Conservation (phyloP, 2,329 filamentous ascomycete species). For the Cordyceps fumosorosea region DNA sequence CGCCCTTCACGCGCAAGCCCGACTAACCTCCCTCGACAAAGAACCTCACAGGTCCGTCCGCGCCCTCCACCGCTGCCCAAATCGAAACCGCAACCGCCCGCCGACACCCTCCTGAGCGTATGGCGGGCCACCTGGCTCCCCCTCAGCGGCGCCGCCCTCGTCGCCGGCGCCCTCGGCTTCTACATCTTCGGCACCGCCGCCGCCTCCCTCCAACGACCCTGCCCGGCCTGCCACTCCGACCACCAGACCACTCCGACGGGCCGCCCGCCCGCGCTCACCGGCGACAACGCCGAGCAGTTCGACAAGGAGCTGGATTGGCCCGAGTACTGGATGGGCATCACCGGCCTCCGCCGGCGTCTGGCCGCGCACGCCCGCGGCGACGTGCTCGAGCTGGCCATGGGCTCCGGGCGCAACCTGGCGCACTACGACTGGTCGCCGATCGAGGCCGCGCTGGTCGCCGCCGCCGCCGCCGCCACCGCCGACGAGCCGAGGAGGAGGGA, state of each 20-base stretch:
- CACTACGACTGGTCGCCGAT: constrained; percentile 51
- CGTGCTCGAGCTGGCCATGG: constrained; percentile 57
- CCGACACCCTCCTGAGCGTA: constrained; percentile 29
- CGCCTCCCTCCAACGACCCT: constrained; percentile 26
- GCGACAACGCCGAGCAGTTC: constrained; percentile 46
- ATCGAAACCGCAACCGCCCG: constrained; percentile 16
- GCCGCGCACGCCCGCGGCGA: constrained; percentile 44
- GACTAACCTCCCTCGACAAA: background rate
- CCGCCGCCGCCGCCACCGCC: constrained; percentile 14
- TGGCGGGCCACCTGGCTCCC: constrained; percentile 35
- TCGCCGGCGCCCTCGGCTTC: constrained; percentile 40
- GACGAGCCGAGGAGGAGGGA: constrained; percentile 14
- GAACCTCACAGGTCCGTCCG: background rate
- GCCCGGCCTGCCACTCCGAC: constrained; percentile 20
- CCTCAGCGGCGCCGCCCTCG: constrained; percentile 40
- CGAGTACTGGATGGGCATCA: constrained; percentile 52
- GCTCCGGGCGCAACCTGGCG: constrained; percentile 54
- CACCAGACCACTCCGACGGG: constrained; percentile 38
- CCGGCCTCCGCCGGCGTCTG: constrained; percentile 41
- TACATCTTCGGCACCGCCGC: constrained; percentile 37
- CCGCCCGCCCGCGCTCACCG: constrained; percentile 39
- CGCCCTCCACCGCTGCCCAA: background rate
- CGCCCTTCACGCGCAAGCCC: background rate
- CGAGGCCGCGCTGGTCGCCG: constrained; percentile 13
- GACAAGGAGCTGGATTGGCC: constrained; percentile 51